Evolutionary conservation across 306 rosid species (phyloP).

Genomic region (Vicia villosa): DNA sequence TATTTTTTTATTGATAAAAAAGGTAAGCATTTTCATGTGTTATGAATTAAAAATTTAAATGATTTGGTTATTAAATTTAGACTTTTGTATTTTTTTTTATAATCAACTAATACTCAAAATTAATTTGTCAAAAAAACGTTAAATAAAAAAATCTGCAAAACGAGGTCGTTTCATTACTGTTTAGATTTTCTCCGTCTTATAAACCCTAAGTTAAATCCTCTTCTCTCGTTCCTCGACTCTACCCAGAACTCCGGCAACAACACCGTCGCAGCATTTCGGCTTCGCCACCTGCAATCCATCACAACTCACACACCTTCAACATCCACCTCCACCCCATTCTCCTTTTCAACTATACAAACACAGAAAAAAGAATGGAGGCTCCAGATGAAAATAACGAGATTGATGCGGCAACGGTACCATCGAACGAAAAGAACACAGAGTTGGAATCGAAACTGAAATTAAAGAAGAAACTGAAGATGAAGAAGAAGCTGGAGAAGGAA

Average conservation of each 20-base stretch:
- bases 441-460: background rate
- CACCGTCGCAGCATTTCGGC: background rate
- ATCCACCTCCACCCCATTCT: background rate
- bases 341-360: background rate
- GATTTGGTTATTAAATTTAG: too few species aligned
- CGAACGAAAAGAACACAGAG: conserved; percentile 1
- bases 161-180: background rate
- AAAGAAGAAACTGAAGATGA: conserved; percentile 30
- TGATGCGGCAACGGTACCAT: background rate
- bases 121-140: too few species aligned
- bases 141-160: background rate
- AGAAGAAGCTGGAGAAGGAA: conserved; percentile 52
- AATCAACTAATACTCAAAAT: too few species aligned
- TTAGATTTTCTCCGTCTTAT: too few species aligned
- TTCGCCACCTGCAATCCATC: background rate
- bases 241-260: background rate
- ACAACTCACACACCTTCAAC: background rate
- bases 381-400: conserved; percentile 17
- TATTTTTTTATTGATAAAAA: too few species aligned
- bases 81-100: too few species aligned
- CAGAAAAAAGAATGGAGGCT: background rate
- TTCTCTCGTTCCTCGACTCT: background rate
- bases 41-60: too few species aligned
- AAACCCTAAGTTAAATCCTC: conserved; percentile 4
- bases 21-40: too few species aligned